phyloP scores from a whole-genome alignment of 2,329 filamentous ascomycete species.

The Talaromyces piceae region DNA sequence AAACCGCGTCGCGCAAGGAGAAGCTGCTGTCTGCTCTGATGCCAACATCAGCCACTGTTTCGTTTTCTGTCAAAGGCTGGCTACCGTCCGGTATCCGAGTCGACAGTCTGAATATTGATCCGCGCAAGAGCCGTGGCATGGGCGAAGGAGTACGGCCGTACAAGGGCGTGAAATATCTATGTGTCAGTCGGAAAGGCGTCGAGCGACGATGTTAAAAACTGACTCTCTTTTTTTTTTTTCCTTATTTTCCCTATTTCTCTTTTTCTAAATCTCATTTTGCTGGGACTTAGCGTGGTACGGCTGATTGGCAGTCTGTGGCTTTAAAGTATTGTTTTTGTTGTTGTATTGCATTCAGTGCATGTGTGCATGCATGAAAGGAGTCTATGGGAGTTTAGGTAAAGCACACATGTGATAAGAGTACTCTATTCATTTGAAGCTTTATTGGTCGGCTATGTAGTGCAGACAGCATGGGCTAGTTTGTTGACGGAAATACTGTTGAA shows the following conservation, averaged over 20 bases:
- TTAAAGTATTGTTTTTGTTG: neutral
- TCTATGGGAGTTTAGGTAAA: neutral
- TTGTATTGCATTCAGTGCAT: neutral
- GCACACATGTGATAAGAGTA: neutral
- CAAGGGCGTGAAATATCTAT: constrained; percentile 97
- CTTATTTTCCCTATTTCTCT: neutral
- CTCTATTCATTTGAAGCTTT: neutral
- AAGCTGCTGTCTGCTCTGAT: constrained; percentile 69
- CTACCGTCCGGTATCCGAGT: constrained; percentile 58
- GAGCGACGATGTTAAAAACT: constrained; percentile 36
- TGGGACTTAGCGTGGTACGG: neutral
- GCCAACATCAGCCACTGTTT: constrained; percentile 69
- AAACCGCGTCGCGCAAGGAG: constrained; percentile 28
- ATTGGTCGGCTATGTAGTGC: neutral
- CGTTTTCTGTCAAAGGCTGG: constrained; percentile 56
- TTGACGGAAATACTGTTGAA: neutral
- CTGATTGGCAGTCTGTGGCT: neutral
- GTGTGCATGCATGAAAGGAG: neutral
- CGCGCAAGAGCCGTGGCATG: constrained; percentile 75
- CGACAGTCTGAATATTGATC: constrained; percentile 54
- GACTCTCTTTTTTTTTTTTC: neutral
- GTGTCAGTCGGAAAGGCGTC: constrained; percentile 54
- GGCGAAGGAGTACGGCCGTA: constrained; percentile 88
- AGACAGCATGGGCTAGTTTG: neutral
- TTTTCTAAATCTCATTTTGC: neutral